phyloP scores from a whole-genome alignment of 805 yeast species.

The Starmerella geochares region DNA sequence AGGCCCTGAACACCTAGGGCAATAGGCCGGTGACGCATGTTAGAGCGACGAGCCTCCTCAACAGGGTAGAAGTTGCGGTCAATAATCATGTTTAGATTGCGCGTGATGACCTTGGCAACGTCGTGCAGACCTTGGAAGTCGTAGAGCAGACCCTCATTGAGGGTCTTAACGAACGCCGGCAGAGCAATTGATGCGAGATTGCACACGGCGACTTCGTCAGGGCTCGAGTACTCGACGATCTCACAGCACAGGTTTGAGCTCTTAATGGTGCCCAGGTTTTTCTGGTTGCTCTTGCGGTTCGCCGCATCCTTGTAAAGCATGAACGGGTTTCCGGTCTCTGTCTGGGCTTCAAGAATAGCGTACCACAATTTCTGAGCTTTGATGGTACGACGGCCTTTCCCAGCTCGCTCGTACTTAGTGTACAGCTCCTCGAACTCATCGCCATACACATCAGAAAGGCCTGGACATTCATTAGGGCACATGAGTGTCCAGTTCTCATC shows the following conservation, averaged over 20 bases:
- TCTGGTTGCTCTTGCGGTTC: conserved; percentile 77
- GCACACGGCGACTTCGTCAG: conserved; percentile 93
- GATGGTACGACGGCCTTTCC: conserved; percentile 51
- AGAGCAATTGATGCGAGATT: conserved; percentile 85
- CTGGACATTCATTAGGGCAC: conserved; percentile 83
- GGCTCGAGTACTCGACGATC: conserved; percentile 80
- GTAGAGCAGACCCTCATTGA: conserved; percentile 44
- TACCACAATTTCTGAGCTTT: conserved; percentile 89
- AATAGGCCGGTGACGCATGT: conserved; percentile 77
- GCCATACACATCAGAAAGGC: conserved; percentile 72
- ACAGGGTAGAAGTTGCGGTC: conserved; percentile 83
- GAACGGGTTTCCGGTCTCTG: conserved; percentile 94
- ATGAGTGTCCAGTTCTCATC: conserved; percentile 80
- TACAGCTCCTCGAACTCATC: conserved; percentile 69
- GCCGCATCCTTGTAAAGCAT: conserved; percentile 90
- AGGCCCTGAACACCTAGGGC: conserved; percentile 98
- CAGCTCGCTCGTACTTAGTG: conserved; percentile 59
- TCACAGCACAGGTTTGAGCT: conserved; percentile 93
- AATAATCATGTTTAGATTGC: conserved; percentile 70
- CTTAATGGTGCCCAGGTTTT: conserved; percentile 84
- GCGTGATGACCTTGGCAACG: conserved; percentile 64
- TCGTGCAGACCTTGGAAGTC: conserved; percentile 67
- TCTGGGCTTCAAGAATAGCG: conserved; percentile 80
- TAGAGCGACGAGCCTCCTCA: conserved; percentile 61
- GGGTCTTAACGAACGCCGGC: conserved; percentile 50